phyloP scores from a whole-genome alignment of 805 yeast genomes.

The Teunomyces barrocoloradensis region DNA sequence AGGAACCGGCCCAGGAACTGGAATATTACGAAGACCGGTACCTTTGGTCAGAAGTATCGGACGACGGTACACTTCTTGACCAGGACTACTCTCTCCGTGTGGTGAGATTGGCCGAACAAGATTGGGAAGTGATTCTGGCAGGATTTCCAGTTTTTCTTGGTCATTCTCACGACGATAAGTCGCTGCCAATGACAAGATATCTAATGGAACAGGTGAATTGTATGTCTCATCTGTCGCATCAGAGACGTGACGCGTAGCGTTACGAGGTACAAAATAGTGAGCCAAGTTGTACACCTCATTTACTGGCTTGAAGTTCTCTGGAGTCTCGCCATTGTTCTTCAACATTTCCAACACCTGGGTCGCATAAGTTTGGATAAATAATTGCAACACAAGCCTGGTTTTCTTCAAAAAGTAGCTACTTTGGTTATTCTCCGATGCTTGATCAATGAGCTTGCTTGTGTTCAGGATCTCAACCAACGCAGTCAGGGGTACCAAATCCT shows the following conservation, averaged over 20 bases:
- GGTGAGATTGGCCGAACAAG: not conserved
- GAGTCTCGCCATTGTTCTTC: conserved; percentile 18
- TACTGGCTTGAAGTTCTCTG: conserved; percentile 13
- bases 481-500: conserved; percentile 46
- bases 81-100: not conserved
- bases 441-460: conserved; percentile 24
- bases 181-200: conserved; percentile 42
- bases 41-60: not conserved
- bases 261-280: conserved; percentile 1
- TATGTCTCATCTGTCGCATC: conserved; percentile 1
- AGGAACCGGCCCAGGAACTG: not conserved
- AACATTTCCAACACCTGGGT: conserved; percentile 46
- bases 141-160: not conserved
- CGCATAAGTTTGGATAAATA: conserved; percentile 61
- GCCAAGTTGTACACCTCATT: conserved; percentile 5
- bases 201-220: conserved; percentile 31
- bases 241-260: not conserved
- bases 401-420: conserved; percentile 52
- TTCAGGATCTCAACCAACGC: conserved; percentile 37
- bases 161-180: conserved; percentile 27
- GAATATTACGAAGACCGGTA: not conserved
- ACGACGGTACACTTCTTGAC: not conserved
- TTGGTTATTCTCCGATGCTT: conserved; percentile 26
- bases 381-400: conserved; percentile 52
- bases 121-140: not conserved